phyloP scores from a whole-genome alignment of 2,329 filamentous ascomycete genomes.

The Talaromyces sp. region DNA sequence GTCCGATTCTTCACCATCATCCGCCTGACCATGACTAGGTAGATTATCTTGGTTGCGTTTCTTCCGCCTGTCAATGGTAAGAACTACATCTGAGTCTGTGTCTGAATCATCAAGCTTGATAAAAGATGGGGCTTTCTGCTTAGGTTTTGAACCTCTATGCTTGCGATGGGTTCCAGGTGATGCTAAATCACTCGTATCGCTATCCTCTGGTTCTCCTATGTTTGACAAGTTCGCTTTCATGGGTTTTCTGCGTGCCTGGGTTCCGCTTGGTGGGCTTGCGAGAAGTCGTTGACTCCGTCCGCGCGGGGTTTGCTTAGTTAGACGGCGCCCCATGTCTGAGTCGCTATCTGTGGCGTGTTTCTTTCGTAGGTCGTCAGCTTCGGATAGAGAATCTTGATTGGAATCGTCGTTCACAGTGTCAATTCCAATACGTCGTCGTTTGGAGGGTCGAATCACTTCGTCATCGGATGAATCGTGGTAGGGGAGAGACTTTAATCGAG shows the following conservation, averaged over 20 bases:
- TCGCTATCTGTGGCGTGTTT: background rate
- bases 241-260: constrained; percentile 15
- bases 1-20: constrained; percentile 4
- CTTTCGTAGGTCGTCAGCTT: background rate
- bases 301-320: background rate
- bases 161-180: constrained; percentile 25
- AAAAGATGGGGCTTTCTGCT: constrained; percentile 19
- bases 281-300: constrained; percentile 10
- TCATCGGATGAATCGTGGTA: constrained; percentile 8
- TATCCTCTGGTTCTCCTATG: constrained; percentile 28
- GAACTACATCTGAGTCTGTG: constrained; percentile 26
- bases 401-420: constrained; percentile 2
- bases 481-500: background rate
- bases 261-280: constrained; percentile 1
- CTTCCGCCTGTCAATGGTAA: constrained; percentile 1
- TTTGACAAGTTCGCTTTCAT: constrained; percentile 15
- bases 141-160: constrained; percentile 26
- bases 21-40: background rate
- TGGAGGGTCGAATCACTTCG: constrained; percentile 9
- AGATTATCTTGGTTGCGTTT: background rate
- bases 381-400: background rate
- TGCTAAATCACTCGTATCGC: constrained; percentile 29
- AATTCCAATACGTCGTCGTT: constrained; percentile 5
- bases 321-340: background rate
- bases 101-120: constrained; percentile 29